Conservation (phyloP, 495 filamentous ascomycete genomes). For the Penicillium robsamsonii region DNA sequence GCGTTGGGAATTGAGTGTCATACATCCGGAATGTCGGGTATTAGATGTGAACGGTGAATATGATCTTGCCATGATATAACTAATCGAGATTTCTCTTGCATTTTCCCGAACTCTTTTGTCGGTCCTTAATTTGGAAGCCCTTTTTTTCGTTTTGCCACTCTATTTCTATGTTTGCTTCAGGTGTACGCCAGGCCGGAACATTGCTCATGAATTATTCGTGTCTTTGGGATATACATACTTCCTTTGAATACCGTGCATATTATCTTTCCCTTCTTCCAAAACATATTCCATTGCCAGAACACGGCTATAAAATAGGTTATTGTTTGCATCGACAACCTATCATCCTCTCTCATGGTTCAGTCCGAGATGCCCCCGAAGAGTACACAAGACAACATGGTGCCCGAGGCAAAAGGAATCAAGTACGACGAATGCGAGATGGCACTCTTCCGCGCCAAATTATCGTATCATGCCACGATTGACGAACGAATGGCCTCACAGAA, state of each 20-base stretch:
- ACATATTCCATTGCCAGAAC: neutral
- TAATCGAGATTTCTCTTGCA: slow-evolving; percentile 7
- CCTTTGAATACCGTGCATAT: slow-evolving; percentile 1
- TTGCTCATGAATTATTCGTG: neutral
- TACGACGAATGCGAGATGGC: slow-evolving; percentile 48
- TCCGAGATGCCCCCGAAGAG: slow-evolving; percentile 30
- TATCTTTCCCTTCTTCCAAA: neutral
- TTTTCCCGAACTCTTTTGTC: slow-evolving; percentile 3
- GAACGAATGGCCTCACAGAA: slow-evolving; percentile 36
- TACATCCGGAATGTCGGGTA: slow-evolving; percentile 17
- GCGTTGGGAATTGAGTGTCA: slow-evolving; percentile 21
- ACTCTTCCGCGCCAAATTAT: slow-evolving; percentile 40
- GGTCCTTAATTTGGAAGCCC: slow-evolving; percentile 11
- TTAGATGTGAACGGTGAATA: slow-evolving; percentile 16
- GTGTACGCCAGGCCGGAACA: neutral
- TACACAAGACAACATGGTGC: slow-evolving; percentile 29
- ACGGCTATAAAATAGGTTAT: neutral
- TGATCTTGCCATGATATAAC: slow-evolving; percentile 20
- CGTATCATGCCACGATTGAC: slow-evolving; percentile 42
- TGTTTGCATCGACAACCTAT: neutral
- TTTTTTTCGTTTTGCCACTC: neutral
- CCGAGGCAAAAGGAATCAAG: slow-evolving; percentile 39
- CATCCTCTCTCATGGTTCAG: neutral
- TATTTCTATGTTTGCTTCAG: slow-evolving; percentile 14
- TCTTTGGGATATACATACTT: slow-evolving; percentile 8